phyloP scores from a whole-genome alignment of 2,329 filamentous ascomycete species.

The Teratosphaeria zuluensis region DNA sequence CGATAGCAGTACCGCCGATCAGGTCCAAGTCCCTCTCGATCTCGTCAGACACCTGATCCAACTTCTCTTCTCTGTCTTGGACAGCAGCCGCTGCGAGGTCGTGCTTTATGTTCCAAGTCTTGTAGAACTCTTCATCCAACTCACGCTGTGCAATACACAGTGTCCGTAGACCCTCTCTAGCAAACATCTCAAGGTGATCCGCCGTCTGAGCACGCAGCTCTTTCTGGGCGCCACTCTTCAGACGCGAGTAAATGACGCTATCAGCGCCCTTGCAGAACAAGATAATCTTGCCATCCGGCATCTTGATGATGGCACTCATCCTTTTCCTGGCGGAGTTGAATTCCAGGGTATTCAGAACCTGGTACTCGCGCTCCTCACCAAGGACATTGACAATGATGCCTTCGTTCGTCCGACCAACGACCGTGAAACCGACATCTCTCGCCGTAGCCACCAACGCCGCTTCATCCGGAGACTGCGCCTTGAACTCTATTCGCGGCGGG shows the following conservation, averaged over 20 bases:
- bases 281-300: conserved; percentile 83
- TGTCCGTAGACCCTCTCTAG: conserved; percentile 85
- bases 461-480: conserved; percentile 94
- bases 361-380: conserved; percentile 76
- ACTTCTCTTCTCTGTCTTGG: conserved; percentile 79
- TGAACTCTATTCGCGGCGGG: conserved; percentile 83
- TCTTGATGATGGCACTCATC: conserved; percentile 93
- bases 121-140: conserved; percentile 73
- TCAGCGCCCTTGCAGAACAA: conserved; percentile 97
- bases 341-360: conserved; percentile 86
- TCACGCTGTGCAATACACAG: conserved; percentile 84
- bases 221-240: conserved; percentile 74
- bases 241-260: conserved; percentile 88
- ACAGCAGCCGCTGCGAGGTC: conserved; percentile 78
- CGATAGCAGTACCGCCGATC: conserved; percentile 89
- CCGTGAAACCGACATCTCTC: conserved; percentile 88
- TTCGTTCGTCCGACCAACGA: conserved; percentile 69
- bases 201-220: conserved; percentile 76
- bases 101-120: conserved; percentile 74
- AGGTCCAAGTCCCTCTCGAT: conserved; percentile 87
- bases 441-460: conserved; percentile 89
- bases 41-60: conserved; percentile 78
- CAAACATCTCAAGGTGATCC: conserved; percentile 94
- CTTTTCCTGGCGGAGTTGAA: conserved; percentile 96
- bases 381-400: conserved; percentile 79